Base-by-base conservation (phyloP, 148 eudicot species). In the Amaranthus hypochondriacus region DNA sequence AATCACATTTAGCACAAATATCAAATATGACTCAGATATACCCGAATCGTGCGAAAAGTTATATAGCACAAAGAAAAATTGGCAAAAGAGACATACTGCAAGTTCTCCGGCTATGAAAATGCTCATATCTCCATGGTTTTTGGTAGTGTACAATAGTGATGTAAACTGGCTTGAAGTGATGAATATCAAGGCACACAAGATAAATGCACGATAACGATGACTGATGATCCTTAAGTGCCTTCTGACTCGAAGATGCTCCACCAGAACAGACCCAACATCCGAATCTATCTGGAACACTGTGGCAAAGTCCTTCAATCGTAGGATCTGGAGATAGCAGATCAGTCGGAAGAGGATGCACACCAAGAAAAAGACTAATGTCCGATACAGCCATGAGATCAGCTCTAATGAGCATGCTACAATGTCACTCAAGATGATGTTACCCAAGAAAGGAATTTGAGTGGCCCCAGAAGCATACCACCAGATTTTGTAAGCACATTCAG, bases 391-490 rank as follows among this genome's bases (percentile, higher is more conserved):
- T 10, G 99, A 95, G 42, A 81, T 75, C 49, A 95, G 80, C 86
- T 92, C 93, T 9, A 95, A 58, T 46, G 81, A 56, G 78, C 99
- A 95, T 8, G 92, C 89, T 13, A 89, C 84, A 2, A 80, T 13
- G 66, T 90, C 92, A 69, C 94, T 90, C 59, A 84, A 73, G 43
- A 82, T 47, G n/a, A 55, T 82, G 68, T 90, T 90, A 15, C 89
- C 97, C 74, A 95, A 72, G 82, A 87, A 92, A 58, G 96, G 96
- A 39, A 95, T 87, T 5, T 78, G 86, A 12, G 86, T 79, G 50
- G 82, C 87, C 14, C 97, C 99, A 0, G 99, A 90, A 68, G 80
- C 75, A 56, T 88, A 92, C 99, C 99, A 95, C 99, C 99, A 95
- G 64, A 95, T 83, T 78, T 95, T 95, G 86, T 95, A 90, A 48